phyloP scores from a whole-genome alignment of 495 filamentous ascomycete species.

The Viridothelium virens region DNA sequence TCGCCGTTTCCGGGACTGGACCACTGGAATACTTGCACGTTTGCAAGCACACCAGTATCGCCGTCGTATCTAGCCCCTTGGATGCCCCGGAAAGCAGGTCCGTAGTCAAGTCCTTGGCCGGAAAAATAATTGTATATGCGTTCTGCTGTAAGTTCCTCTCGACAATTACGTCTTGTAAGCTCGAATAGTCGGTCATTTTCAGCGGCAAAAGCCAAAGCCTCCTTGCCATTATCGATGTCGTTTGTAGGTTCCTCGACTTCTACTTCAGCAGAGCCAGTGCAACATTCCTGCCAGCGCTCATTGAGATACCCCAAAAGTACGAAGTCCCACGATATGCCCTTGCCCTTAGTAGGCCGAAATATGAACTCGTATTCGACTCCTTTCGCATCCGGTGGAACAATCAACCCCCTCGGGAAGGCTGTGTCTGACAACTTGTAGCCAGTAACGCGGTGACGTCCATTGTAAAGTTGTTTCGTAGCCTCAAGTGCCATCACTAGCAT shows the following conservation, averaged over 20 bases:
- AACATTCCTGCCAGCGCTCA: constrained; percentile 10
- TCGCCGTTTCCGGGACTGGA: constrained; percentile 36
- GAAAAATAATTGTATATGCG: constrained; percentile 14
- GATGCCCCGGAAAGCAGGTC: constrained; percentile 10
- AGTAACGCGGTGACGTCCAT: background rate
- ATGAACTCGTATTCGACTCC: constrained; percentile 12
- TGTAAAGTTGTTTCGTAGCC: background rate
- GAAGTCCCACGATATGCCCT: background rate
- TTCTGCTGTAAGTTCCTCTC: background rate
- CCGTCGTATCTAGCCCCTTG: background rate
- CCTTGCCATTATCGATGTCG: constrained; percentile 8
- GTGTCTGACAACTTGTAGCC: background rate
- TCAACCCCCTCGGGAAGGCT: constrained; percentile 10
- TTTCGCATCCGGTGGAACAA: background rate
- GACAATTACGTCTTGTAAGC: background rate
- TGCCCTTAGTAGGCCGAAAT: background rate
- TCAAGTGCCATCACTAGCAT: background rate
- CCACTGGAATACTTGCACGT: constrained; percentile 8
- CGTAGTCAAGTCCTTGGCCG: constrained; percentile 18
- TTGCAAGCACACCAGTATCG: background rate
- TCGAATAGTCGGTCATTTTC: background rate
- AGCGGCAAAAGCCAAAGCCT: background rate
- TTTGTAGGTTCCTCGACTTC: constrained; percentile 1
- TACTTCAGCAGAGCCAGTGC: constrained; percentile 3
- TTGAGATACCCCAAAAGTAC: background rate